Evolutionary conservation across 345 rosid genomes (phyloP).

Genomic region (Pistacia vera): DNA sequence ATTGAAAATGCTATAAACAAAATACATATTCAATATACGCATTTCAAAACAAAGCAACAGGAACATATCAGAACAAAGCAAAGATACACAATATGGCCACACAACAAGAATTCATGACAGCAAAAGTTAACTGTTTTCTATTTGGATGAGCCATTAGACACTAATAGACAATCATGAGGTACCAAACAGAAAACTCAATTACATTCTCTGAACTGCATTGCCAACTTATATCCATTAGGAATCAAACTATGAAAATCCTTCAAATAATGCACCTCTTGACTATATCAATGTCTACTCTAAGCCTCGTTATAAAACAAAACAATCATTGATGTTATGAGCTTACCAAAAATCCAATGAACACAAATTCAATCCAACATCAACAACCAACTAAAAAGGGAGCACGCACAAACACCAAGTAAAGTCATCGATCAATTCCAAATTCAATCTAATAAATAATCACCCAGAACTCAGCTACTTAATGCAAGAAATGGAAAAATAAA

Average conservation of each 20-base stretch:
- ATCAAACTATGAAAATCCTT: not conserved
- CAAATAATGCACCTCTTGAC: not conserved
- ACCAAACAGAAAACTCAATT: not conserved
- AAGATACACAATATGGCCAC: constrained; percentile 4
- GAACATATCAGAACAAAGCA: not conserved
- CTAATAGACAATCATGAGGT: not conserved
- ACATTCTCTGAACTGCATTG: not conserved
- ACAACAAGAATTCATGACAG: not conserved
- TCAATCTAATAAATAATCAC: not conserved
- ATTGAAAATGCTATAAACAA: not conserved
- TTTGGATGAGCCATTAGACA: constrained; percentile 7
- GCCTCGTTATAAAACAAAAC: not conserved
- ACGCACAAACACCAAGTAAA: not conserved
- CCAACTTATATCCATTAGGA: not conserved
- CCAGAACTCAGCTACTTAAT: not conserved
- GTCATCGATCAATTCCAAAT: not conserved
- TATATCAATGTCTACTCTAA: not conserved
- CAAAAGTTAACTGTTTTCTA: constrained; percentile 1
- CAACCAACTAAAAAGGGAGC: not conserved
- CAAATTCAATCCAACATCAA: not conserved
- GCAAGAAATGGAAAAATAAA: not conserved
- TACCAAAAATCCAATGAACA: not conserved
- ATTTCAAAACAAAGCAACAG: not conserved
- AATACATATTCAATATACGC: not conserved
- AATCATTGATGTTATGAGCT: not conserved